Conservation (phyloP, 2,329 filamentous ascomycete species). For the Aspergillus brasiliensis region DNA sequence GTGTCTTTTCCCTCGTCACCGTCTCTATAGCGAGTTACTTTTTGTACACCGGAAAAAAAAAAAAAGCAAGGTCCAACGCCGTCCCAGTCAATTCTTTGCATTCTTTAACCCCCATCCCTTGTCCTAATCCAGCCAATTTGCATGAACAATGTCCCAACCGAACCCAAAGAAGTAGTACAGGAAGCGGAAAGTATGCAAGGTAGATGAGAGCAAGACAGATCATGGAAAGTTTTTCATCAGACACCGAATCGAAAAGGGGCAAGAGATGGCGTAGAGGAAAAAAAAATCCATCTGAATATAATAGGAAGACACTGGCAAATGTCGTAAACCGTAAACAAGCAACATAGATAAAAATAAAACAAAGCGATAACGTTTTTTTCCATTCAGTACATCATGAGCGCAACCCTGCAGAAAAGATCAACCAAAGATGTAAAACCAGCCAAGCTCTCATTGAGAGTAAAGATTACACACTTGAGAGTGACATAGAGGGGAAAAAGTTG, state of each 20-base stretch:
- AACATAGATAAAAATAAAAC: constrained; percentile 22
- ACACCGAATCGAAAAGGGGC: constrained; percentile 24
- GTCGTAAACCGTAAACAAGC: constrained; percentile 22
- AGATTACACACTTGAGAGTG: constrained; percentile 44
- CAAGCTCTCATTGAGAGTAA: constrained; percentile 44
- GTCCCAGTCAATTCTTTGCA: constrained; percentile 25
- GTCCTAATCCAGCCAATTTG: constrained; percentile 26
- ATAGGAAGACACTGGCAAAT: constrained; percentile 20
- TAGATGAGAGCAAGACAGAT: constrained; percentile 23
- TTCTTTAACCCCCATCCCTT: constrained; percentile 19
- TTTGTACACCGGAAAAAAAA: constrained; percentile 1
- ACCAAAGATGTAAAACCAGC: constrained; percentile 33
- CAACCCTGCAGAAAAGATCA: constrained; percentile 27
- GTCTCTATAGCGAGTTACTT: constrained; percentile 1
- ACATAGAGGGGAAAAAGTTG: constrained; percentile 19
- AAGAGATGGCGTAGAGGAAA: constrained; percentile 14
- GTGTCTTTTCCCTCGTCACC: constrained; percentile 1
- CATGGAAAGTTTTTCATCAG: constrained; percentile 18
- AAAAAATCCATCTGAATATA: constrained; percentile 15
- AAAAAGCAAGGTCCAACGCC: constrained; percentile 15
- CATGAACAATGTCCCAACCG: constrained; percentile 25
- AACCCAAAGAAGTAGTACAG: constrained; percentile 30
- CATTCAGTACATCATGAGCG: constrained; percentile 41
- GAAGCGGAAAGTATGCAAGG: constrained; percentile 25
- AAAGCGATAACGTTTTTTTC: constrained; percentile 31